Evolutionary conservation across 495 filamentous ascomycete species (phyloP), one percentile per base, ranked within the genome.

Genomic region (Neurospora tetrasperma): DNA sequence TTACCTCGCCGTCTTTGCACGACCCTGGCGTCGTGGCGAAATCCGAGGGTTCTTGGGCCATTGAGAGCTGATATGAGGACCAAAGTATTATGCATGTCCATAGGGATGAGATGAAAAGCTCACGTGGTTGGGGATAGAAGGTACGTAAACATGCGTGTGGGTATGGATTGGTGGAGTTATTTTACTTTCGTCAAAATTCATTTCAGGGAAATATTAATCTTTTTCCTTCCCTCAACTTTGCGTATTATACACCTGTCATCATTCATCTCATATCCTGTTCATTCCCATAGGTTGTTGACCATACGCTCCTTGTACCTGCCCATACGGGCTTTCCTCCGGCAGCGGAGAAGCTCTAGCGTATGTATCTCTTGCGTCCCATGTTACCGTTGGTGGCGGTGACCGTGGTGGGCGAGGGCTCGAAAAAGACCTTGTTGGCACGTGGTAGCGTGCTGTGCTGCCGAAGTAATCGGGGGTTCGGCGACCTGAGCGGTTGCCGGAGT

Each of bases 391-490:
- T 46, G 68, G 74, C 8, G 80, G 79, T 62, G 78, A 75, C 42
- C 79, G 78, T 71, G 82, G 82, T 23, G 82, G 79, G 14, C 84
- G 80, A 16, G 85, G 84, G 74, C 82, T 85, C 39, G 84, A 86
- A 72, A 84, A 85, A 1, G 85, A 86, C 68, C 84, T 79, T 38
- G 79, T 80, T 23, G 84, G 85, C 0, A 81, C 78, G 69, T 85
- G 81, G 72, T 86, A 86, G 62, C 82, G 80, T 12, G 81, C 80
- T 9, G 83, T 82, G 23, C 82, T 78, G 59, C 83, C 84, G 70
- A 87, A 86, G 73, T 84, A 86, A 73, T 86, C 83, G 71, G 85
- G 85, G 18, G 85, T 84, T 42, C 80, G 77, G 38, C 83, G 84
- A 18, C 83, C 84, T 72, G 76, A 75, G 59, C 74, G 75, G n/a